A percentile compares a stretch with the other conserved stretches of the same genome.
These are phyloP conservation scores for Arbutus unedo DNA, from an alignment of 148 eudicot species.

Conservation along the genomic window DNA sequence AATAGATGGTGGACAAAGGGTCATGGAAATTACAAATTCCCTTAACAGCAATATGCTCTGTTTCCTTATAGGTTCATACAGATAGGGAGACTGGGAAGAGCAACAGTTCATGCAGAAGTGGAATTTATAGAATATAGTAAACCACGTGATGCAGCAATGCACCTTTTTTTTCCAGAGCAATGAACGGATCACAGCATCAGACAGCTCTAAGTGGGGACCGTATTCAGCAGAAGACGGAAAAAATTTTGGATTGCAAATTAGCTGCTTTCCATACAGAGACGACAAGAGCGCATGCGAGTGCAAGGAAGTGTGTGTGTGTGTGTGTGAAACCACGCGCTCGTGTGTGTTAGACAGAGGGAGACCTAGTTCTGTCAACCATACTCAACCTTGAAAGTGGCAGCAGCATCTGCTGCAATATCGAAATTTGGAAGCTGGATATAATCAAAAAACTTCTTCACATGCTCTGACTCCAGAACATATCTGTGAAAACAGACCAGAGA, in stretches of 20 bases:
- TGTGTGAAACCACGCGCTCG: neutral
- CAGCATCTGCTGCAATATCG: conserved; percentile 98
- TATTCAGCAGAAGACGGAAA: neutral
- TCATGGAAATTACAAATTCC: neutral
- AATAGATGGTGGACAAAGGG: neutral
- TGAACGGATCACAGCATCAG: neutral
- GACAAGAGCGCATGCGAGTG: neutral
- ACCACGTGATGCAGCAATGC: neutral
- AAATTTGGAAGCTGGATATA: conserved; percentile 93
- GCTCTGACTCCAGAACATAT: conserved; percentile 84
- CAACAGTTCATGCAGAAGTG: neutral
- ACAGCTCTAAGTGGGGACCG: neutral
- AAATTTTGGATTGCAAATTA: neutral
- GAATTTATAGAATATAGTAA: neutral
- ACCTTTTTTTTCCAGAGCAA: neutral
- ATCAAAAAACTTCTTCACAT: conserved; percentile 85
- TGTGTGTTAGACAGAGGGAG: neutral
- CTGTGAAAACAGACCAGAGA: conserved; percentile 35
- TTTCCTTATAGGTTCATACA: neutral
- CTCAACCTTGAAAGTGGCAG: conserved; percentile 89
- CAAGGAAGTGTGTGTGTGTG: neutral
- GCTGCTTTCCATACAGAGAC: neutral
- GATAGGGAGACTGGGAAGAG: too few relatives aligned
- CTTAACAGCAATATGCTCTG: neutral
- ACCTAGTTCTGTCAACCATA: conserved; percentile 9